Evolutionary conservation across 2,329 filamentous ascomycete species (phyloP), one percentile per base, ranked within the genome.

Genomic region (Exophiala viscosa): DNA sequence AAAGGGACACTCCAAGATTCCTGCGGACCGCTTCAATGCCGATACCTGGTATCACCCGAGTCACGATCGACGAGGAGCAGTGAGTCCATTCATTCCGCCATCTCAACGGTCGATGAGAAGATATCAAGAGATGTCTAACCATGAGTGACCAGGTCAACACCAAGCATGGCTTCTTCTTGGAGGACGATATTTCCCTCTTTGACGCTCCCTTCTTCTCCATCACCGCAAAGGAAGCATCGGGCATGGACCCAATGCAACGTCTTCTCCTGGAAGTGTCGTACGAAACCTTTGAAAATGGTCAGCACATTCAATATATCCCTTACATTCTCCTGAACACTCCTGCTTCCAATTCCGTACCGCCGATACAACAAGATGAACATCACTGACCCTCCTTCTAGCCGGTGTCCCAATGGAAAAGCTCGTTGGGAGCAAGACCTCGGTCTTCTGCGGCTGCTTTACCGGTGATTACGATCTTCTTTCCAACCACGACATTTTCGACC

Each of bases 161-260:
- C 48, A 58, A 54, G 47, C 40, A 59, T 34, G 59, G 58, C 17
- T 52, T 55, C 40, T 63, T 60, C 47, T 36, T 64, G 45, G 18
- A 63, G 15, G 31, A 56, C 17, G 44, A 55, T 45, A 23, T 52
- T 32, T 45, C 45, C 41, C 36, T 50, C 3, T 69, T 67, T 48
- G 64, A 66, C 55, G 61, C 63, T 2, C 44, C 50, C 2, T 64
- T 66, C 48, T 66, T 67, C 45, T 50, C 44, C 6, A 57, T 63
- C 18, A 51, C 57, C 3, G 36, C 52, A 4, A 45, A 46, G 2
- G 65, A 66, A 39, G 64, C 57, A 6, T 47, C 52, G 34, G 48
- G 50, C 10, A 60, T 66, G 41, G 65, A 66, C 51, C 65, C 65
- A 7, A 54, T 61, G 40, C 60, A 60, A 23, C 52, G 64, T 2